Percentiles rank a stretch among this genome's conserved stretches.
Conservation (phyloP, 805 yeast genomes). For the Metschnikowia kunwiensis region DNA sequence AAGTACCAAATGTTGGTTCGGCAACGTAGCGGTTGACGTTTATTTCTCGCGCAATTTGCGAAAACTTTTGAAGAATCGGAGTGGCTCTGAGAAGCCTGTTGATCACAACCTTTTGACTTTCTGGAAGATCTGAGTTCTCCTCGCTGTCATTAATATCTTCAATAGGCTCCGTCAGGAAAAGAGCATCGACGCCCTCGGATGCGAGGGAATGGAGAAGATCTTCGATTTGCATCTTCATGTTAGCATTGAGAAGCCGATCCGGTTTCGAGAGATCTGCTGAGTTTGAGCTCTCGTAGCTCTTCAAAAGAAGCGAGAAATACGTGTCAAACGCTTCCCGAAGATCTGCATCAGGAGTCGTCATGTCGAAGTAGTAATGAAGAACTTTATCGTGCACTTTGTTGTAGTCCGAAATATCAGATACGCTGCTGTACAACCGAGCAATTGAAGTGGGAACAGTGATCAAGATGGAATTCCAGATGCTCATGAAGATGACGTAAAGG, state of each 20-base stretch:
- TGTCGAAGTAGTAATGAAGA: constrained; percentile 21
- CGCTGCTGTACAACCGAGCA: constrained; percentile 25
- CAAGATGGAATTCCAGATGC: constrained; percentile 27
- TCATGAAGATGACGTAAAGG: constrained; percentile 23
- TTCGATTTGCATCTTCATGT: constrained; percentile 24
- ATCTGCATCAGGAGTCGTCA: constrained; percentile 8
- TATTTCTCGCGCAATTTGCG: constrained; percentile 24
- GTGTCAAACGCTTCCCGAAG: constrained; percentile 12
- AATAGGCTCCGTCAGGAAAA: constrained; percentile 8
- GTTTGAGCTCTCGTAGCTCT: constrained; percentile 8
- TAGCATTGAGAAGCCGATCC: constrained; percentile 20
- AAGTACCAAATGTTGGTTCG: constrained; percentile 15
- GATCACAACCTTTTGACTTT: constrained; percentile 19
- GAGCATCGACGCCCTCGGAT: constrained; percentile 11
- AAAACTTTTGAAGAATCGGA: constrained; percentile 23
- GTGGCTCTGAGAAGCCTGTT: constrained; percentile 16
- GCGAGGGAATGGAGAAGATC: constrained; percentile 21
- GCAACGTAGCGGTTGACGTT: constrained; percentile 24
- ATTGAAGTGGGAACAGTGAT: constrained; percentile 14
- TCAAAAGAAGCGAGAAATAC: constrained; percentile 13
- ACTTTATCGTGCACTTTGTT: constrained; percentile 26
- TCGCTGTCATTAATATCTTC: constrained; percentile 13
- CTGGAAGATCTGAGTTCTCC: constrained; percentile 13
- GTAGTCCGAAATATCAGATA: constrained; percentile 26
- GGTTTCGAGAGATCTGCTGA: constrained; percentile 2